Evolutionary conservation across 495 filamentous ascomycete genomes (phyloP).

Genomic region (Lindgomyces ingoldianus): DNA sequence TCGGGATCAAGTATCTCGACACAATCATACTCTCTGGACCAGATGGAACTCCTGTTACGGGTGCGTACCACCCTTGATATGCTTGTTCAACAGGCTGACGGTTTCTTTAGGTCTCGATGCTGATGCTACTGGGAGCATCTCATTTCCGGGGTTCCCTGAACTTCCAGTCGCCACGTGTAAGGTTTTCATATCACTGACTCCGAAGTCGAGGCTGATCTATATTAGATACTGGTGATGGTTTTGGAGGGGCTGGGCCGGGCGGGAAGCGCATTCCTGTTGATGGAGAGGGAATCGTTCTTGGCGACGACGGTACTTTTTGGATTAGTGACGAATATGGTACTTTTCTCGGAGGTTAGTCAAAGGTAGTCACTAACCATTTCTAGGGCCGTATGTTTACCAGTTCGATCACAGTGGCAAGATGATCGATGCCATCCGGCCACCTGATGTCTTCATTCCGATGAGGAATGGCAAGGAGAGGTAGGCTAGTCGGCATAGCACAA

Average conservation of each 20-base stretch:
- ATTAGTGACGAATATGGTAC: constrained; percentile 77
- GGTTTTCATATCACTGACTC: not conserved
- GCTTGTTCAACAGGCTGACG: not conserved
- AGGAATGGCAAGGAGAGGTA: constrained; percentile 57
- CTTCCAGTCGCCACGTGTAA: constrained; percentile 64
- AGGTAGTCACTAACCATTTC: not conserved
- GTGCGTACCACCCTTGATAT: constrained; percentile 37
- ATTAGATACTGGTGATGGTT: constrained; percentile 65
- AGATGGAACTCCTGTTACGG: constrained; percentile 67
- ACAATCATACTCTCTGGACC: constrained; percentile 69
- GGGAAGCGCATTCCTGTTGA: constrained; percentile 66
- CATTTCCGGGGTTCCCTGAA: constrained; percentile 62
- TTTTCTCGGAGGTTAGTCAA: not conserved
- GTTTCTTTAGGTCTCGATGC: constrained; percentile 56
- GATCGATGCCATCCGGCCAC: constrained; percentile 66
- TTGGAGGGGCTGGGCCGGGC: constrained; percentile 62
- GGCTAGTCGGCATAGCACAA: constrained; percentile 40
- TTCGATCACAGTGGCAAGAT: constrained; percentile 64
- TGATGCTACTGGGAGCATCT: constrained; percentile 55
- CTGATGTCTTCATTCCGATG: constrained; percentile 65
- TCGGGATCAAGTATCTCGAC: constrained; percentile 65
- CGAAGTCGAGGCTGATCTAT: not conserved
- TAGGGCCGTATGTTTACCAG: constrained; percentile 64
- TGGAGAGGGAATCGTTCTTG: constrained; percentile 70
- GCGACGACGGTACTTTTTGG: constrained; percentile 68